These are phyloP conservation scores for Tolypocladium tundrense DNA, from an alignment of 2,329 filamentous ascomycete genomes.

Conservation along the genomic window DNA sequence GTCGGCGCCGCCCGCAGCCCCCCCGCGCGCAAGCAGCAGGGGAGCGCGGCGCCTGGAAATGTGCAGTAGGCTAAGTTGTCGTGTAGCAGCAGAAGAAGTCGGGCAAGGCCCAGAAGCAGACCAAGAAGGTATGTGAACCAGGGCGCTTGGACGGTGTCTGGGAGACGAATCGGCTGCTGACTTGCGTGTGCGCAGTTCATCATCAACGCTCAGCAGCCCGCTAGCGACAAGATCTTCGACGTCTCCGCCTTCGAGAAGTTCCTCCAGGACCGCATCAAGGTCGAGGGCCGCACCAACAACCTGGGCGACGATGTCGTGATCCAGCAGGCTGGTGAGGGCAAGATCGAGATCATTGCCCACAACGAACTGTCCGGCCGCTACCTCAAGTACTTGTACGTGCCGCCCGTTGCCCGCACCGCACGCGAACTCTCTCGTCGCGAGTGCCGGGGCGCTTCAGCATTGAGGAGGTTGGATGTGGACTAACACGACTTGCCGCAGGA, in stretches of 20 bases:
- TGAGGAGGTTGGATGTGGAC: background rate
- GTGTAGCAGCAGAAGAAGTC: conserved; percentile 53
- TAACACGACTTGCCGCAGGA: conserved; percentile 41
- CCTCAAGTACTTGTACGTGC: conserved; percentile 94
- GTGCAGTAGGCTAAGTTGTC: conserved; percentile 95
- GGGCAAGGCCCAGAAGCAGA: conserved; percentile 65
- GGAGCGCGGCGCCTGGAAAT: conserved; percentile 10
- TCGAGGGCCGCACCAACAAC: conserved; percentile 96
- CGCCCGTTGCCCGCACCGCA: background rate
- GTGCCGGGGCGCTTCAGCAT: background rate
- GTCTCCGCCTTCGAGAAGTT: conserved; percentile 98
- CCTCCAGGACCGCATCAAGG: conserved; percentile 99
- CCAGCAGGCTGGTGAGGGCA: conserved; percentile 85
- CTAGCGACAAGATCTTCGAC: conserved; percentile 99
- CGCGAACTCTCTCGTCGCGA: background rate
- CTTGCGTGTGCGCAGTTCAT: conserved; percentile 56
- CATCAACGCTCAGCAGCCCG: conserved; percentile 98
- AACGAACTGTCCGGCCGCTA: conserved; percentile 98
- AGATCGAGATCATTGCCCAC: conserved; percentile 96
- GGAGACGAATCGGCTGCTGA: background rate
- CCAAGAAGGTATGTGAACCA: conserved; percentile 60
- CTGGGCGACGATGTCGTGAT: conserved; percentile 89
- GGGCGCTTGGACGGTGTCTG: background rate
- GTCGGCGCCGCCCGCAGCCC: conserved; percentile 45
- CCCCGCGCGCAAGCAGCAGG: background rate